Conservation (phyloP, 2,329 filamentous ascomycete species). For the Fusarium vanettenii region DNA sequence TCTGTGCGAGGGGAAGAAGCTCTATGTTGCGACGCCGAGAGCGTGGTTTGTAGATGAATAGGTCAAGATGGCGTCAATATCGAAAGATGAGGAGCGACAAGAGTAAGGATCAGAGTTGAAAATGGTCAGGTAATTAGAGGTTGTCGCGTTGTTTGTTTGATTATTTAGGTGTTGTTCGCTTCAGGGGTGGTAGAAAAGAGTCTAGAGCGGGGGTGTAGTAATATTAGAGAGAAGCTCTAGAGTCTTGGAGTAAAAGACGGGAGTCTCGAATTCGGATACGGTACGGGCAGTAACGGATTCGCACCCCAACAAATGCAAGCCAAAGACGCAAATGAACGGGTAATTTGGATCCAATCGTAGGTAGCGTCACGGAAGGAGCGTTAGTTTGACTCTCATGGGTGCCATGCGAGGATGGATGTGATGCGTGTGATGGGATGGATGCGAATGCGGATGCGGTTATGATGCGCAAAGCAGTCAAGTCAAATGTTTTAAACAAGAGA, state of each 20-base stretch:
- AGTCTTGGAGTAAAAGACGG: neutral
- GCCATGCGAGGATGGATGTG: neutral
- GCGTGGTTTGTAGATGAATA: neutral
- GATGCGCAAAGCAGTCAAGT: neutral
- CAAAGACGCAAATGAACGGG: conserved; percentile 25
- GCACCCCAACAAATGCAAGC: conserved; percentile 29
- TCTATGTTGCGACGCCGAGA: neutral
- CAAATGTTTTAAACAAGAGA: neutral
- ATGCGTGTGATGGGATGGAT: neutral
- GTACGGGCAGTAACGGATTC: conserved; percentile 14
- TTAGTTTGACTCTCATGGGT: neutral
- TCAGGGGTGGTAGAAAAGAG: conserved; percentile 35
- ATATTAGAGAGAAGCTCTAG: conserved; percentile 5
- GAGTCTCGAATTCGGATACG: conserved; percentile 6
- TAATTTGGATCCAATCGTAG: conserved; percentile 1
- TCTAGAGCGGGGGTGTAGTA: conserved; percentile 38
- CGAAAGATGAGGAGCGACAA: neutral
- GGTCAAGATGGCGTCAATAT: conserved; percentile 10
- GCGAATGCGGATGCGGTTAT: neutral
- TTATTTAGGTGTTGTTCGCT: conserved; percentile 9
- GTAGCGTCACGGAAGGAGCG: conserved; percentile 23
- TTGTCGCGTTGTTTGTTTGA: conserved; percentile 20
- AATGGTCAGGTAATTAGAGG: conserved; percentile 33
- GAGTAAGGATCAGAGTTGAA: conserved; percentile 16
- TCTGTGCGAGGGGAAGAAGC: conserved; percentile 5